A percentile compares a stretch with the other conserved stretches of the same genome.
phyloP scores from a whole-genome alignment of 345 rosid genomes.

The Fremontodendron californicum region DNA sequence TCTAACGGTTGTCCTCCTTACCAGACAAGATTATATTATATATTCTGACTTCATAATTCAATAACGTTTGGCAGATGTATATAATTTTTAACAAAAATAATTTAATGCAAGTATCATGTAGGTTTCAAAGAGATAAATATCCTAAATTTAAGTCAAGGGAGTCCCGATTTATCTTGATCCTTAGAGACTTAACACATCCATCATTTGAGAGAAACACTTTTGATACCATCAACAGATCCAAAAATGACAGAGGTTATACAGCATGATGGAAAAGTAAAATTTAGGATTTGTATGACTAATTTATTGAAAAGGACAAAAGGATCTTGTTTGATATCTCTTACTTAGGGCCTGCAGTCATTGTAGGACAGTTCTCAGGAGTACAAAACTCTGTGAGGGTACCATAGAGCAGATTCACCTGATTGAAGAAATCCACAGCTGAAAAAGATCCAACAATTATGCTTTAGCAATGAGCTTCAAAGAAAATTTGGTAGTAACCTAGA shows the following conservation, averaged over 20 bases:
- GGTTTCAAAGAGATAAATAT: background rate
- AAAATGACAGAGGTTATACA: background rate
- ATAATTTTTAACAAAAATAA: background rate
- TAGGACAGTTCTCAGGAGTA: constrained; percentile 91
- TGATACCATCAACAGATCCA: background rate
- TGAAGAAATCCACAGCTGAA: constrained; percentile 99
- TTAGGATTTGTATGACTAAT: background rate
- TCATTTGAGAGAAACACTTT: constrained; percentile 4
- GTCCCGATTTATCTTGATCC: background rate
- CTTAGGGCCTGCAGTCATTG: constrained; percentile 99
- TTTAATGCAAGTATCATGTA: background rate
- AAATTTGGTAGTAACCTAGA: background rate
- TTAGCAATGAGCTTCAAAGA: constrained; percentile 18
- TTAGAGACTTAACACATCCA: constrained; percentile 1
- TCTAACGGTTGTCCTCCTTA: background rate
- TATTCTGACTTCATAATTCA: background rate
- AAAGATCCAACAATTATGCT: constrained; percentile 23
- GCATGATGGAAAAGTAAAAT: background rate
- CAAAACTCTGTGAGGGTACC: constrained; percentile 99
- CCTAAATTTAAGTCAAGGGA: background rate
- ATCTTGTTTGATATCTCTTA: constrained; percentile 37
- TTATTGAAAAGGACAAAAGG: background rate
- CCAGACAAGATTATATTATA: background rate
- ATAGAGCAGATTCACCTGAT: constrained; percentile 97
- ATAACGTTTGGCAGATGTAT: background rate